phyloP scores from a whole-genome alignment of 2,329 filamentous ascomycete genomes.

The Monosporascus sp. region DNA sequence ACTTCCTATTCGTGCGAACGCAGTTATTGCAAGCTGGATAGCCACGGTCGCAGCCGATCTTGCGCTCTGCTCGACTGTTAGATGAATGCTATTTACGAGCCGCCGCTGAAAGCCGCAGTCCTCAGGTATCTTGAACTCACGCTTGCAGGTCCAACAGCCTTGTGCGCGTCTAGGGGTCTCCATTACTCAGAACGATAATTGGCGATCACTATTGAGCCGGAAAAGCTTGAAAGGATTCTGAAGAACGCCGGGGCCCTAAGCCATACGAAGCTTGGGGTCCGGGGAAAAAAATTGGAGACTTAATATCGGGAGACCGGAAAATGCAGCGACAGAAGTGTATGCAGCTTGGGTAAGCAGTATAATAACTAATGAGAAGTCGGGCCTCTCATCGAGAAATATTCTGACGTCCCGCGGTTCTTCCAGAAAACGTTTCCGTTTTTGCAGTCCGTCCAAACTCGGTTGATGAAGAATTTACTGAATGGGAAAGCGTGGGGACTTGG shows the following conservation, averaged over 20 bases:
- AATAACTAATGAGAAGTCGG: neutral
- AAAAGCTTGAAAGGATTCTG: constrained; percentile 16
- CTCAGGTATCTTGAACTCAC: constrained; percentile 21
- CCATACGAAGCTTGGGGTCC: constrained; percentile 1
- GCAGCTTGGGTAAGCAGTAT: too few relatives aligned
- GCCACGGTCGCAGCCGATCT: constrained; percentile 41
- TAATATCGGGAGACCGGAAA: neutral
- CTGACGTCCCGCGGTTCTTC: neutral
- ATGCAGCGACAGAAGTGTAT: neutral
- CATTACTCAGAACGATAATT: constrained; percentile 14
- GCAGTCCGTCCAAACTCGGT: neutral
- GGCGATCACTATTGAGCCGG: constrained; percentile 6
- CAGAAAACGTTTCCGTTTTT: neutral
- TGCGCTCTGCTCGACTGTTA: constrained; percentile 31
- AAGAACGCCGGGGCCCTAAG: constrained; percentile 11
- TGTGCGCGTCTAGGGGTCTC: constrained; percentile 27
- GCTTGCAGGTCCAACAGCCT: constrained; percentile 39
- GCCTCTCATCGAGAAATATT: neutral
- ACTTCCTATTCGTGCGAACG: constrained; percentile 33
- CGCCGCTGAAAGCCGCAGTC: constrained; percentile 4
- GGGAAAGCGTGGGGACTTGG: neutral
- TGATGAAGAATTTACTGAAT: neutral
- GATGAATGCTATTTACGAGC: constrained; percentile 6
- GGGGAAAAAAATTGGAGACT: neutral
- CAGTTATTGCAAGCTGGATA: constrained; percentile 40